Conservation (phyloP, 164 flowering plant species). For the Platanus orientalis region DNA sequence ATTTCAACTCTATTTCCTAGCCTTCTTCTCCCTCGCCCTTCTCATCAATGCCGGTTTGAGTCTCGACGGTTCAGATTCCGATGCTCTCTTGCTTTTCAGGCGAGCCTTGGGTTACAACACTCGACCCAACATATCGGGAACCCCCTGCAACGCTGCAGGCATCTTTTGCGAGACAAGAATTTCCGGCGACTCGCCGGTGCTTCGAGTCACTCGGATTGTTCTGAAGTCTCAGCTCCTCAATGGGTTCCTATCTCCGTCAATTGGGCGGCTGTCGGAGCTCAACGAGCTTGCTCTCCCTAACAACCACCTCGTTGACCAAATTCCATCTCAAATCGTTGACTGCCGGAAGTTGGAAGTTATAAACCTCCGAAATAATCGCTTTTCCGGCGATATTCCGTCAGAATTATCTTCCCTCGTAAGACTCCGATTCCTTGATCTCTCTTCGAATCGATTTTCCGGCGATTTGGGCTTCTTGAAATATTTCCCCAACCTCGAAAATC, state of each 20-base stretch:
- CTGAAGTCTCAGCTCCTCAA: conserved; percentile 35
- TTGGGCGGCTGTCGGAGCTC: conserved; percentile 70
- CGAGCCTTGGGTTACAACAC: conserved; percentile 37
- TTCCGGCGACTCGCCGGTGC: conserved; percentile 27
- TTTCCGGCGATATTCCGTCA: conserved; percentile 58
- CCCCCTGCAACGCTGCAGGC: conserved; percentile 43
- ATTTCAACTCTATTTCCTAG: conserved; percentile 19
- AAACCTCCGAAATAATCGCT: conserved; percentile 47
- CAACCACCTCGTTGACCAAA: conserved; percentile 54
- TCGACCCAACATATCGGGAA: conserved; percentile 17
- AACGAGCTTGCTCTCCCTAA: conserved; percentile 52
- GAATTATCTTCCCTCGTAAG: conserved; percentile 44
- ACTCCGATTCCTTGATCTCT: conserved; percentile 59
- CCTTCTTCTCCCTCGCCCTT: conserved; percentile 23
- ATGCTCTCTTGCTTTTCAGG: conserved; percentile 37
- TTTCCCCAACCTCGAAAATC: conserved; percentile 58
- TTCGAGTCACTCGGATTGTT: conserved; percentile 50
- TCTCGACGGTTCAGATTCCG: conserved; percentile 50
- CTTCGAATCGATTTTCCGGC: conserved; percentile 56
- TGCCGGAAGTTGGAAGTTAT: conserved; percentile 61
- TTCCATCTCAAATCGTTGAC: conserved; percentile 52
- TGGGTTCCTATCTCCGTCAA: conserved; percentile 63
- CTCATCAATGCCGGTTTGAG: conserved; percentile 25
- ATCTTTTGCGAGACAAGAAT: conserved; percentile 47
- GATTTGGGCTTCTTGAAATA: conserved; percentile 55